Percentiles rank a stretch among this genome's conserved stretches.
Evolutionary conservation across 1,284 basidiomycete genomes (phyloP).

Genomic region (Rhodotorula mucilaginosa): DNA sequence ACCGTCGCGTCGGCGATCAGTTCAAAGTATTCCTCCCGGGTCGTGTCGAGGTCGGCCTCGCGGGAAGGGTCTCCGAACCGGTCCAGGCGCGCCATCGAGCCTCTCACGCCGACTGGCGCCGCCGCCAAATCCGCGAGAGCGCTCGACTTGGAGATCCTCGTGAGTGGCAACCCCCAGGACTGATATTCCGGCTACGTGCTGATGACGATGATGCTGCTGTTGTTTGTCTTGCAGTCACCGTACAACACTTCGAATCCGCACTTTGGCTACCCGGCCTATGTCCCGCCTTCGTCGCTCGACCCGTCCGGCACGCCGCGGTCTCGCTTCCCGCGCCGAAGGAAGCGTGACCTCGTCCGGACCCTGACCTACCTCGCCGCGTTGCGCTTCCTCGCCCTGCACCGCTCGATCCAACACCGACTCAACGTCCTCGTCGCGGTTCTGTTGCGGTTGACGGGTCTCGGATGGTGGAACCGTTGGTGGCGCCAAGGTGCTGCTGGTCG

Average conservation of each 20-base stretch:
- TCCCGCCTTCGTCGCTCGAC: conserved; percentile 44
- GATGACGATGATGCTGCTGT: background rate
- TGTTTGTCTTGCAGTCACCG: conserved; percentile 38
- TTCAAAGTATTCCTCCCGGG: conserved; percentile 28
- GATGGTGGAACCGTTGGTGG: conserved; percentile 2
- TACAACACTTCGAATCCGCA: conserved; percentile 65
- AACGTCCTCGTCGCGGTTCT: conserved; percentile 18
- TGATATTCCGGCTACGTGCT: background rate
- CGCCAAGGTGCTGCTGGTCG: background rate
- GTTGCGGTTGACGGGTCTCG: conserved; percentile 16
- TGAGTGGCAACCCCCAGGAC: background rate
- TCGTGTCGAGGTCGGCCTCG: conserved; percentile 15
- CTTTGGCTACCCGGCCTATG: conserved; percentile 71
- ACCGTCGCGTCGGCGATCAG: conserved; percentile 18
- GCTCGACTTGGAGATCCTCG: background rate
- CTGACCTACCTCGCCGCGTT: conserved; percentile 59
- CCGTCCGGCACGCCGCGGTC: conserved; percentile 37
- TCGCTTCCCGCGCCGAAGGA: conserved; percentile 61
- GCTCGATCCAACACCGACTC: conserved; percentile 25
- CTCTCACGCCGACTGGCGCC: conserved; percentile 3
- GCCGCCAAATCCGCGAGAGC: background rate
- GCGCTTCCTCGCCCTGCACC: conserved; percentile 42
- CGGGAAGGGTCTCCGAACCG: conserved; percentile 21
- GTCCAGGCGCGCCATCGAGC: conserved; percentile 6
- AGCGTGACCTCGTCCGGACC: conserved; percentile 67